Conservation (phyloP, 305 asterid species). For the Lippia alba region DNA sequence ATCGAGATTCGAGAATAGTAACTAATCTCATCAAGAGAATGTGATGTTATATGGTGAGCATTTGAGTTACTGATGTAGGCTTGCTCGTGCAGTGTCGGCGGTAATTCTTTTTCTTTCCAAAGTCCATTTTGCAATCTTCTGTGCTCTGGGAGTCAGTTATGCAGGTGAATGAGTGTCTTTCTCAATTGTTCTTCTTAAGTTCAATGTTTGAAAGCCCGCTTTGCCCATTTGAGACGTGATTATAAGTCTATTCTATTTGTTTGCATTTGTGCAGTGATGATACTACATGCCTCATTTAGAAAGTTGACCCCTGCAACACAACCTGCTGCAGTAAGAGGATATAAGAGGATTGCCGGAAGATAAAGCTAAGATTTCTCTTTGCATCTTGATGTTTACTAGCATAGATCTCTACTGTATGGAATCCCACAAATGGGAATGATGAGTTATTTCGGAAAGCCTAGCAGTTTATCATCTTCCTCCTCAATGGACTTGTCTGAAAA, state of each 20-base stretch:
- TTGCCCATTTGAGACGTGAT: not conserved
- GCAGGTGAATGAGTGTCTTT: slow-evolving; percentile 56
- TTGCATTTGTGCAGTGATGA: slow-evolving; percentile 58
- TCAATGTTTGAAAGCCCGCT: not conserved
- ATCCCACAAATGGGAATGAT: not conserved
- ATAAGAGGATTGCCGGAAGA: slow-evolving; percentile 40
- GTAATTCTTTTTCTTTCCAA: slow-evolving; percentile 66
- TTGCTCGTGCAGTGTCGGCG: slow-evolving; percentile 64
- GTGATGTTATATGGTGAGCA: not conserved
- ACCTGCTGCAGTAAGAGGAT: slow-evolving; percentile 47
- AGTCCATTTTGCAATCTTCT: slow-evolving; percentile 69
- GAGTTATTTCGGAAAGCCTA: not conserved
- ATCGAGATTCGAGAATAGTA: not conserved
- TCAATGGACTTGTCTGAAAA: not conserved
- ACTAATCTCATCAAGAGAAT: not conserved
- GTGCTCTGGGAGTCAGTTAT: slow-evolving; percentile 68
- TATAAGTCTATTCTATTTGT: not conserved
- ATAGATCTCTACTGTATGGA: not conserved
- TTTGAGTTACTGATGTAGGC: slow-evolving; percentile 33
- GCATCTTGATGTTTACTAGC: slow-evolving; percentile 1
- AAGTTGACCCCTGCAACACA: slow-evolving; percentile 74
- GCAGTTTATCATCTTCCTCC: not conserved
- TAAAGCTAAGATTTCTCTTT: slow-evolving; percentile 18
- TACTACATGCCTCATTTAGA: slow-evolving; percentile 85
- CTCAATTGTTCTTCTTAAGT: not conserved